Evolutionary conservation across 805 yeast species (phyloP).

Genomic region (Candida cerambycidarum): DNA sequence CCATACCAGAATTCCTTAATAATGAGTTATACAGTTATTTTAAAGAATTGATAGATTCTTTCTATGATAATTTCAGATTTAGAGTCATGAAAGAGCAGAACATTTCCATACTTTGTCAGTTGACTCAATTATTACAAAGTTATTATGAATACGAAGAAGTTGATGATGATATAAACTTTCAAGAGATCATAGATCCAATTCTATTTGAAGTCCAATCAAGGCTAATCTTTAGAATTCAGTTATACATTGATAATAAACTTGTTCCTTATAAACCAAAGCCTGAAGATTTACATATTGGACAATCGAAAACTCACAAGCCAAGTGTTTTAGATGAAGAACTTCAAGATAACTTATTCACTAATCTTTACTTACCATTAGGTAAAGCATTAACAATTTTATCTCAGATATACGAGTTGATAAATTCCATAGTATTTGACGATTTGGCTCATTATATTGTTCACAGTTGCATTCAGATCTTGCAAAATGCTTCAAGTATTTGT

Average conservation of each 20-base stretch:
- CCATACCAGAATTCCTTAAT: slow-evolving; percentile 13
- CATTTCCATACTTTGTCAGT: slow-evolving; percentile 69
- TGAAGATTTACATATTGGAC: slow-evolving; percentile 65
- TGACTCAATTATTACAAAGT: slow-evolving; percentile 66
- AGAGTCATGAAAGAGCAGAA: slow-evolving; percentile 68
- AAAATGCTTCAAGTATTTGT: slow-evolving; percentile 48
- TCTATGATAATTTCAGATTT: slow-evolving; percentile 69
- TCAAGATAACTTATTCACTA: slow-evolving; percentile 37
- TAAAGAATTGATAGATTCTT: slow-evolving; percentile 66
- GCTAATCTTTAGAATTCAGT: slow-evolving; percentile 75
- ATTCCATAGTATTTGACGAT: slow-evolving; percentile 80
- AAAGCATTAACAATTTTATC: slow-evolving; percentile 69
- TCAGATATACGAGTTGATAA: slow-evolving; percentile 76
- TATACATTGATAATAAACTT: slow-evolving; percentile 67
- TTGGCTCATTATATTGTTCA: slow-evolving; percentile 86
- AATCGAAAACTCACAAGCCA: slow-evolving; percentile 21
- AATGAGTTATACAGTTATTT: slow-evolving; percentile 56
- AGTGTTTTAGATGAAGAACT: slow-evolving; percentile 32
- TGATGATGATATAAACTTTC: slow-evolving; percentile 35
- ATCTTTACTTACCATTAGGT: slow-evolving; percentile 70
- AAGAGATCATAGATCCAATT: slow-evolving; percentile 66
- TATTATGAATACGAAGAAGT: slow-evolving; percentile 64
- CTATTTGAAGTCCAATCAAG: slow-evolving; percentile 77
- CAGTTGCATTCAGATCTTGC: slow-evolving; percentile 64
- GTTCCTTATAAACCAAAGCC: slow-evolving; percentile 64